A percentile compares a stretch with the other conserved stretches of the same genome.
These are phyloP conservation scores for Lipomyces yamadae DNA, from an alignment of 805 yeast species.

Conservation along the genomic window DNA sequence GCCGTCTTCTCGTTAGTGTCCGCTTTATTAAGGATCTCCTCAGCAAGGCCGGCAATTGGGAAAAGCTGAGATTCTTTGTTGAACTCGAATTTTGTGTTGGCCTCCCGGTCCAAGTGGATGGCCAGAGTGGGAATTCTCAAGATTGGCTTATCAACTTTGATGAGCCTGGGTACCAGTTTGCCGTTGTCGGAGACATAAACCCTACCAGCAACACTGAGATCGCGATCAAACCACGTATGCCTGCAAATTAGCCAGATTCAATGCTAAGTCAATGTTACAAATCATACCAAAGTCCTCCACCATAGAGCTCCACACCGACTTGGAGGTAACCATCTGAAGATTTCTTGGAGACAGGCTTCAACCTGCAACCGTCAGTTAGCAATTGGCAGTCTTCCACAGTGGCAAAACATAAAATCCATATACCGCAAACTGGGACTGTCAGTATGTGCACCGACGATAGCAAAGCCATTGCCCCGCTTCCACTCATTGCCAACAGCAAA, in stretches of 20 bases:
- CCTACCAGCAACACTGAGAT: slow-evolving; percentile 88
- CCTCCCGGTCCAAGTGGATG: slow-evolving; percentile 82
- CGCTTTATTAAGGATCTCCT: slow-evolving; percentile 47
- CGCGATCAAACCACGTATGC: slow-evolving; percentile 96
- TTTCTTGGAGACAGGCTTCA: slow-evolving; percentile 83
- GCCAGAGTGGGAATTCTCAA: slow-evolving; percentile 94
- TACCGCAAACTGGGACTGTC: slow-evolving; percentile 84
- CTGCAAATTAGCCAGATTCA: slow-evolving; percentile 7
- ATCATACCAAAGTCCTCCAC: slow-evolving; percentile 82
- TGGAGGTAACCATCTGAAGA: slow-evolving; percentile 76
- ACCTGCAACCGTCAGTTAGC: slow-evolving; percentile 37
- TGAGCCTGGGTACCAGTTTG: slow-evolving; percentile 61
- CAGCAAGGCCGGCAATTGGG: slow-evolving; percentile 77
- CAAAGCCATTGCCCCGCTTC: slow-evolving; percentile 77
- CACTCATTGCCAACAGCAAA: slow-evolving; percentile 78
- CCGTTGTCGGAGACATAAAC: slow-evolving; percentile 63
- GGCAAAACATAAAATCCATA: slow-evolving; percentile 12
- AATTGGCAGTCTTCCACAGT: neutral
- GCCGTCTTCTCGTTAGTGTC: slow-evolving; percentile 32
- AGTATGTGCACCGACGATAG: slow-evolving; percentile 95
- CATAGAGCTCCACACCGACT: slow-evolving; percentile 91
- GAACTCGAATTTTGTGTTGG: slow-evolving; percentile 78
- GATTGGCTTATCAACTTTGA: slow-evolving; percentile 81
- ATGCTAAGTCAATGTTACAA: neutral
- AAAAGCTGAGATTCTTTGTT: slow-evolving; percentile 84